phyloP scores from a whole-genome alignment of 345 rosid genomes.

The Nephelium lappaceum region DNA sequence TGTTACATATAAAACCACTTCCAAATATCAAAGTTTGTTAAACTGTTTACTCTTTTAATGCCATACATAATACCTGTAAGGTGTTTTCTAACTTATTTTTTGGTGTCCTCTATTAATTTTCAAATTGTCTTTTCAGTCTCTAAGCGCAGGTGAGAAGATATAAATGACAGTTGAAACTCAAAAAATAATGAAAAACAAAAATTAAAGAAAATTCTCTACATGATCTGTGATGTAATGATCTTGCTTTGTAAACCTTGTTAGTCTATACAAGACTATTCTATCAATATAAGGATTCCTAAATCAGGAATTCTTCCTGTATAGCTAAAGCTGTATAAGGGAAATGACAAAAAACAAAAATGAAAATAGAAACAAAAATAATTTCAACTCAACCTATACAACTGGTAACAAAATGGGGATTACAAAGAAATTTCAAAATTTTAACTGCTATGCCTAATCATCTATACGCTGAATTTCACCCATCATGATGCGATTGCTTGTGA shows the following conservation, averaged over 20 bases:
- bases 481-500: constrained; percentile 87
- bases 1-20: background rate
- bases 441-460: constrained; percentile 53
- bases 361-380: background rate
- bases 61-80: too few species aligned
- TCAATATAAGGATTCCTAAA: background rate
- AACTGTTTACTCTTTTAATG: too few species aligned
- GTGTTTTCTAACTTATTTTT: too few species aligned
- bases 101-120: too few species aligned
- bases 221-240: constrained; percentile 6
- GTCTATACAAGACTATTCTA: constrained; percentile 26
- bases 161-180: background rate
- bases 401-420: constrained; percentile 16
- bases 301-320: background rate
- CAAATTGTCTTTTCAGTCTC: background rate
- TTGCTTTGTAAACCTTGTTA: constrained; percentile 6
- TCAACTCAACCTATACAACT: constrained; percentile 35
- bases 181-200: background rate
- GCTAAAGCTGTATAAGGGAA: background rate
- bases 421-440: constrained; percentile 13
- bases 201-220: background rate
- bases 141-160: background rate
- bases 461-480: constrained; percentile 86
- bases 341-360: background rate
- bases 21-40: background rate